Percentiles rank a stretch among this genome's conserved stretches.
These are phyloP conservation scores for Podaxis mareebaensis DNA, from an alignment of 768 basidiomycete genomes.

Conservation along the genomic window DNA sequence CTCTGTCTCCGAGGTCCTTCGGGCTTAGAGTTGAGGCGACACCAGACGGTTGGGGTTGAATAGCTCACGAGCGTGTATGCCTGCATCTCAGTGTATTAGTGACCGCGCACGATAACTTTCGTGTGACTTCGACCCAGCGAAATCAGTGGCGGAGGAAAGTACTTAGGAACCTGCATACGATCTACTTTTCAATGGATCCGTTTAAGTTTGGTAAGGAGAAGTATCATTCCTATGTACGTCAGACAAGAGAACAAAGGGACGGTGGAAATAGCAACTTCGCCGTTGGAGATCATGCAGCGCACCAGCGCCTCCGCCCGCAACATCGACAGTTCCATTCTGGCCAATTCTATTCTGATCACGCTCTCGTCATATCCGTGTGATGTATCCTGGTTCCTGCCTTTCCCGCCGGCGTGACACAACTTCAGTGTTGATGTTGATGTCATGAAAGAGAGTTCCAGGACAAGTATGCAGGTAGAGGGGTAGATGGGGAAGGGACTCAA, in stretches of 20 bases:
- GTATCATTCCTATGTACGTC: neutral
- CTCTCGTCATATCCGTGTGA: neutral
- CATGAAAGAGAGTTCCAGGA: neutral
- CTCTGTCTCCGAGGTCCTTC: no score
- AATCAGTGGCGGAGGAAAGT: no score
- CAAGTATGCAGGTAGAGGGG: neutral
- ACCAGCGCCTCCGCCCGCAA: no score
- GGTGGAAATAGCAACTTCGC: neutral
- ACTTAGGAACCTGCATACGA: no score
- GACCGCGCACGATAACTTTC: neutral
- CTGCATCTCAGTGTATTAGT: neutral
- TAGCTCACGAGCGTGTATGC: no score
- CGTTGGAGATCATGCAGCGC: neutral
- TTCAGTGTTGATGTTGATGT: neutral
- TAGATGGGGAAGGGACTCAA: neutral
- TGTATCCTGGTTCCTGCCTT: neutral
- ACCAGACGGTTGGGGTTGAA: no score
- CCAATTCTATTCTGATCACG: neutral
- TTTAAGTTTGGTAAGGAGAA: neutral
- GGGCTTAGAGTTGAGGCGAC: no score
- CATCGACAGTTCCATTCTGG: neutral
- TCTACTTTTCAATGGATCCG: no score
- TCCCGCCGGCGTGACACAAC: constrained; percentile 10
- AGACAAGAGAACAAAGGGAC: neutral
- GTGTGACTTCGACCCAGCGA: neutral